phyloP scores from a whole-genome alignment of 208 protist genomes.

The Tetramitus jugosus region DNA sequence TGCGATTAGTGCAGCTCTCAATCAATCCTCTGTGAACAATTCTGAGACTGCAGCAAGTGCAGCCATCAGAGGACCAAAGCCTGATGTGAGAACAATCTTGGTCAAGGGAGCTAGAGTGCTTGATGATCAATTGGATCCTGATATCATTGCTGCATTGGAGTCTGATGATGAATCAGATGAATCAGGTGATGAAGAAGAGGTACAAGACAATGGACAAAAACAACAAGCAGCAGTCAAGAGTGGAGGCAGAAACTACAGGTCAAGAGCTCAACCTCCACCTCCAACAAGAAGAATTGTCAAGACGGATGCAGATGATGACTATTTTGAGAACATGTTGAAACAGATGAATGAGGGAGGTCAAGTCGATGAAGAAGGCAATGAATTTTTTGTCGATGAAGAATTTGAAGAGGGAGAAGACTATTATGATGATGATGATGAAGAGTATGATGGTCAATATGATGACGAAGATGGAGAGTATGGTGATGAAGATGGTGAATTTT shows the following conservation, averaged over 20 bases:
- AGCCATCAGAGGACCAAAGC: too few relatives aligned
- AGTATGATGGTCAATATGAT: constrained; percentile 4
- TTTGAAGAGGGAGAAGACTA: neutral
- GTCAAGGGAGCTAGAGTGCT: too few relatives aligned
- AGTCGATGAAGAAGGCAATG: neutral
- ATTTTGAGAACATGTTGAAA: neutral
- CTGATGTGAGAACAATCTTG: too few relatives aligned
- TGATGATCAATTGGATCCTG: too few relatives aligned
- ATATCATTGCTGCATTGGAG: too few relatives aligned
- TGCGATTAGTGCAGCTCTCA: too few relatives aligned
- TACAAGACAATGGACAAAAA: neutral
- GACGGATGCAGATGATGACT: neutral
- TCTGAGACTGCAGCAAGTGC: too few relatives aligned
- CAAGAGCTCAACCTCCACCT: neutral
- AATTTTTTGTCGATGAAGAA: neutral
- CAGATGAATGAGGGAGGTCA: neutral
- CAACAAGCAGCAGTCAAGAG: neutral
- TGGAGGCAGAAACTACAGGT: too few relatives aligned
- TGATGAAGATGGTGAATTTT: too few relatives aligned
- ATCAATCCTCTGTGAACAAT: too few relatives aligned
- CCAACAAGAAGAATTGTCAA: neutral
- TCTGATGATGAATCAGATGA: neutral
- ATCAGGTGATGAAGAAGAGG: neutral
- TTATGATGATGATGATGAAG: neutral
- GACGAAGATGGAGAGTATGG: too few relatives aligned